phyloP scores from a whole-genome alignment of 1,284 basidiomycete species.

The Pterulicium gracile region DNA sequence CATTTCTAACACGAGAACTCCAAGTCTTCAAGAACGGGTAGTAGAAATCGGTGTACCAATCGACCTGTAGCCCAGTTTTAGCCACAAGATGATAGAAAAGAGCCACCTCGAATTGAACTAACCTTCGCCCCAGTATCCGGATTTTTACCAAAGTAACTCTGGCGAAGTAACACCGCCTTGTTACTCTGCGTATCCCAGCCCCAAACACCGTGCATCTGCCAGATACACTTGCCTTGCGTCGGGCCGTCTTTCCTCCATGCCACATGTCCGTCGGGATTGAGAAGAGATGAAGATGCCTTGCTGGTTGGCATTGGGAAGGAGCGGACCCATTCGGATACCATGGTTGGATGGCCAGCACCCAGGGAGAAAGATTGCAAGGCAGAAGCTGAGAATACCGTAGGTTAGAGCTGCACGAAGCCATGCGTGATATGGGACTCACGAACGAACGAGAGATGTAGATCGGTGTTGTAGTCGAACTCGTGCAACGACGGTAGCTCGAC shows the following conservation, averaged over 20 bases:
- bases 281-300: slow-evolving; percentile 39
- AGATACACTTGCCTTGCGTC: slow-evolving; percentile 65
- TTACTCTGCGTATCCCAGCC: slow-evolving; percentile 69
- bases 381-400: slow-evolving; percentile 48
- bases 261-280: slow-evolving; percentile 47
- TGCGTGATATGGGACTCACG: slow-evolving; percentile 36
- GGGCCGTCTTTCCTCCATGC: slow-evolving; percentile 68
- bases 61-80: slow-evolving; percentile 31
- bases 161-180: slow-evolving; percentile 67
- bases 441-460: slow-evolving; percentile 79
- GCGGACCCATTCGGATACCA: slow-evolving; percentile 65
- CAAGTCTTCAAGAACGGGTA: slow-evolving; percentile 73
- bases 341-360: slow-evolving; percentile 68
- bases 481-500: slow-evolving; percentile 78
- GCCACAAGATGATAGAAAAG: slow-evolving; percentile 1
- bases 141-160: slow-evolving; percentile 78
- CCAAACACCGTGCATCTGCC: slow-evolving; percentile 94
- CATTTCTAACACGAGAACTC: slow-evolving; percentile 51
- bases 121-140: slow-evolving; percentile 52
- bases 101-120: slow-evolving; percentile 2
- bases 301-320: slow-evolving; percentile 81
- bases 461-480: slow-evolving; percentile 87
- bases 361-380: slow-evolving; percentile 80
- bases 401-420: neutral
- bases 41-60: slow-evolving; percentile 83